Evolutionary conservation across 495 filamentous ascomycete species (phyloP).

Genomic region (Tuber indicum): DNA sequence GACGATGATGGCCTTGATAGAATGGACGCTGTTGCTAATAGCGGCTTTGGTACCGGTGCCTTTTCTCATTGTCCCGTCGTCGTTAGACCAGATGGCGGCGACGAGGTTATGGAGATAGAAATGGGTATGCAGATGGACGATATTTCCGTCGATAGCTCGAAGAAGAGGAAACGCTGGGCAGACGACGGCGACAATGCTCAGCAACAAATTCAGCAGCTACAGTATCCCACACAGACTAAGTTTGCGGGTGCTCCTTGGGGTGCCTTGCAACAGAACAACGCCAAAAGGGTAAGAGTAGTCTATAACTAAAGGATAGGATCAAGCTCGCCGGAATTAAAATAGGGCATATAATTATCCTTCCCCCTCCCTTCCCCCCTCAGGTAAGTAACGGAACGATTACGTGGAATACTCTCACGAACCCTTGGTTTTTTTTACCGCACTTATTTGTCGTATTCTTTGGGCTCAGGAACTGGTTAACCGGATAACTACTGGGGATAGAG

Average conservation of each 20-base stretch:
- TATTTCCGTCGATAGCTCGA: slow-evolving; percentile 23
- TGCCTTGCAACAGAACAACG: slow-evolving; percentile 24
- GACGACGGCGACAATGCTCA: slow-evolving; percentile 29
- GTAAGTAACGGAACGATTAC: slow-evolving; percentile 5
- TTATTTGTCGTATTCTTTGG: slow-evolving; percentile 21
- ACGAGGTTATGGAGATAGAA: slow-evolving; percentile 37
- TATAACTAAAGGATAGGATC: slow-evolving; percentile 14
- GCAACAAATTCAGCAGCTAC: slow-evolving; percentile 20
- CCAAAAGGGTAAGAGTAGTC: slow-evolving; percentile 32
- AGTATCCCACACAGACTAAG: slow-evolving; percentile 8
- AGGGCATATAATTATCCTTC: neutral
- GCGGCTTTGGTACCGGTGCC: slow-evolving; percentile 15
- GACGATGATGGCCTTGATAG: slow-evolving; percentile 31
- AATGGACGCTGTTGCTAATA: slow-evolving; percentile 21
- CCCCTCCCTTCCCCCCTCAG: neutral
- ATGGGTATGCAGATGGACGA: slow-evolving; percentile 32
- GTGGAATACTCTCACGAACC: slow-evolving; percentile 4
- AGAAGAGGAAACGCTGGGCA: slow-evolving; percentile 33
- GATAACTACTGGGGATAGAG: slow-evolving; percentile 19
- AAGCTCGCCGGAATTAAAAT: neutral
- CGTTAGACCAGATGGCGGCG: slow-evolving; percentile 22
- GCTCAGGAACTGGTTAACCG: slow-evolving; percentile 25
- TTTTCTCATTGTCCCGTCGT: slow-evolving; percentile 15
- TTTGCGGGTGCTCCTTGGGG: slow-evolving; percentile 25
- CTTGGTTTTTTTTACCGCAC: slow-evolving; percentile 5